Evolutionary conservation across 768 basidiomycete species (phyloP), one percentile per base, ranked within the genome.

Genomic region (Lactifluus piperatus): DNA sequence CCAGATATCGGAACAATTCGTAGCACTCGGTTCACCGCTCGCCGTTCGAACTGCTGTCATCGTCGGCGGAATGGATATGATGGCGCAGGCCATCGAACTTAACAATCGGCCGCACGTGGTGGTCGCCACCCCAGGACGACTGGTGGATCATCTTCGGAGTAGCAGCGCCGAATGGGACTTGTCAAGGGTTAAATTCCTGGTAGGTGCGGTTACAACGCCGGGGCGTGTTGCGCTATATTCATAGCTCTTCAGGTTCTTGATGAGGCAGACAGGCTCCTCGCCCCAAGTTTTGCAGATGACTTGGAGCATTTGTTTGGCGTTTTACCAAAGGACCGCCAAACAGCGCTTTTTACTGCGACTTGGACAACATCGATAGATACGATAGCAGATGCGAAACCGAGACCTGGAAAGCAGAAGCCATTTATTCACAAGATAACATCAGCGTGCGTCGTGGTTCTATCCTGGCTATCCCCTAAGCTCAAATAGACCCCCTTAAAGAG

Each of bases 31-130:
- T 26, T 77, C 81, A 18, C 77, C 91, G 11, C 73, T 97, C 58
- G 92, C 86, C 67, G 72, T 92, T 49, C 84, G 84, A 30, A 95
- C 93, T 9, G 81, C 88, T 10, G 93, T 97, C 8, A 76, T 97
- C 32, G 94, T 98, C 2, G 97, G 97, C 18, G 97, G 97, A 5
- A 95, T 99, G 92, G 97, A 99, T 67, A 95, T 95, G 86, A 92
- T 97, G 78, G 70, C 83, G 1, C 97, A 99, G 70, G 91, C 95
- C 0, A 75, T 91, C 18, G 93, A 94, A 67, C 81, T 99, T 14
- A 78, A 79, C 2, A 82, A 84, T 63, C 81, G 88, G 43, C 97
- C 97, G 0, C 97, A 98, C 69, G 80, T 99, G 37, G 85, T 98
- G 24, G 84, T 99, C 47, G 97, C 94, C 8, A 99, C 97, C 0